A percentile compares a stretch with the other conserved stretches of the same genome.
phyloP scores from a whole-genome alignment of 2,329 filamentous ascomycete genomes.

The Aquanectria penicillioides region DNA sequence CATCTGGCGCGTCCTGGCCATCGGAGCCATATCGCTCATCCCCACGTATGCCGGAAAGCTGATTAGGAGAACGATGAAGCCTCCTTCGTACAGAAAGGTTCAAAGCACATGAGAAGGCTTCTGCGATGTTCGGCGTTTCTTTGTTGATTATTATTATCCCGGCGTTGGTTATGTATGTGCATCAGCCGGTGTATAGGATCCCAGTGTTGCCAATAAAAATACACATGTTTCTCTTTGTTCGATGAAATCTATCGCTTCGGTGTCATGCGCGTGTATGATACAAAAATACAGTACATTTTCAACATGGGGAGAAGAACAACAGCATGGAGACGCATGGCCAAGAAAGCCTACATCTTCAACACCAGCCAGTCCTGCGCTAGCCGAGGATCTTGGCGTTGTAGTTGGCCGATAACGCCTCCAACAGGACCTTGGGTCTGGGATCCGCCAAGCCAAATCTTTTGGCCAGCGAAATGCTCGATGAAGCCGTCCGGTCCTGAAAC shows the following conservation, averaged over 20 bases:
- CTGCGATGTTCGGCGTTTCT: constrained; percentile 19
- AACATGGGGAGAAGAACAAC: too few relatives aligned
- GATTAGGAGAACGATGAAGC: constrained; percentile 85
- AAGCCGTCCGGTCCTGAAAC: constrained; percentile 94
- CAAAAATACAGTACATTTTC: constrained; percentile 15
- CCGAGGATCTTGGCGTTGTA: constrained; percentile 60
- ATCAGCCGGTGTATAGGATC: constrained; percentile 25
- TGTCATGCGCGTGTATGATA: constrained; percentile 10
- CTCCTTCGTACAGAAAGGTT: constrained; percentile 95
- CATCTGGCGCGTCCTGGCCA: constrained; percentile 86
- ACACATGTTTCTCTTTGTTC: constrained; percentile 23
- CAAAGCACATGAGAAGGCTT: constrained; percentile 64
- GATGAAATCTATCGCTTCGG: constrained; percentile 26
- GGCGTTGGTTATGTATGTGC: constrained; percentile 32
- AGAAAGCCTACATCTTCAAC: constrained; percentile 56
- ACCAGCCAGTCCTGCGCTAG: constrained; percentile 59
- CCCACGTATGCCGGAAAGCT: constrained; percentile 90
- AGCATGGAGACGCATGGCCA: too few relatives aligned
- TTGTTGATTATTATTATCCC: too few relatives aligned
- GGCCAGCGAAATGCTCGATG: constrained; percentile 79
- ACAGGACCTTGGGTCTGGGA: constrained; percentile 79
- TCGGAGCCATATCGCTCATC: constrained; percentile 81
- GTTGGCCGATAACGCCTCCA: constrained; percentile 70
- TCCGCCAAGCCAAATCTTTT: constrained; percentile 79
- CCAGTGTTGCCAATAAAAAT: constrained; percentile 26